Conservation (phyloP, 163 green algal species). For the Volvox carteri region DNA sequence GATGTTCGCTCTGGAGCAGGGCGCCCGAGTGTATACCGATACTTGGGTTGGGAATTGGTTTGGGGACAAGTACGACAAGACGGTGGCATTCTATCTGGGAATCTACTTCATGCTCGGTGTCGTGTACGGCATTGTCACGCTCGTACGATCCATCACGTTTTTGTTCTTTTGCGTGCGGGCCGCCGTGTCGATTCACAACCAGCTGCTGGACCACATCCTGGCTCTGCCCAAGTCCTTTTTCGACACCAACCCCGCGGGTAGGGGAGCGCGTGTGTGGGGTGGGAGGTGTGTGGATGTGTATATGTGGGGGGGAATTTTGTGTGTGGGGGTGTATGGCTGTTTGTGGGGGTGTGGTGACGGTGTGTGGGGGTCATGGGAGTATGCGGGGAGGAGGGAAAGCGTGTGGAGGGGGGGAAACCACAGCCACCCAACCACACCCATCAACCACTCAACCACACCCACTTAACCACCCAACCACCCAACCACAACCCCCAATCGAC, state of each 20-base stretch:
- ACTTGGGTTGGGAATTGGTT: slow-evolving; percentile 73
- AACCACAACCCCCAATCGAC: no score
- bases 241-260: slow-evolving; percentile 86
- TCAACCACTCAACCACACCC: no score
- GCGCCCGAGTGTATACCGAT: slow-evolving; percentile 71
- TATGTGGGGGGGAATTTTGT: not conserved
- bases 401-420: no score
- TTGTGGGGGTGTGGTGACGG: not conserved
- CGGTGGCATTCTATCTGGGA: slow-evolving; percentile 71
- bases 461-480: no score
- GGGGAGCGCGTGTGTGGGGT: not conserved
- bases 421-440: no score
- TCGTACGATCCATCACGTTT: slow-evolving; percentile 61
- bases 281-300: not conserved
- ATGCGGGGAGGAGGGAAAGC: no score
- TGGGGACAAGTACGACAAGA: slow-evolving; percentile 38
- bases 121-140: slow-evolving; percentile 65
- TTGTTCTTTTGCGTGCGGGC: slow-evolving; percentile 70
- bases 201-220: slow-evolving; percentile 77
- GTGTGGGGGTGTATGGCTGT: not conserved
- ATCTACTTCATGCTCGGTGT: slow-evolving; percentile 73
- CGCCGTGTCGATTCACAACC: slow-evolving; percentile 74
- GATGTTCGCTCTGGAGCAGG: slow-evolving; percentile 67
- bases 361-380: no score
- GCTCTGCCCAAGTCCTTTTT: slow-evolving; percentile 87